phyloP scores from a whole-genome alignment of 352 stramenopile species.

The Plasmopara muralis region DNA sequence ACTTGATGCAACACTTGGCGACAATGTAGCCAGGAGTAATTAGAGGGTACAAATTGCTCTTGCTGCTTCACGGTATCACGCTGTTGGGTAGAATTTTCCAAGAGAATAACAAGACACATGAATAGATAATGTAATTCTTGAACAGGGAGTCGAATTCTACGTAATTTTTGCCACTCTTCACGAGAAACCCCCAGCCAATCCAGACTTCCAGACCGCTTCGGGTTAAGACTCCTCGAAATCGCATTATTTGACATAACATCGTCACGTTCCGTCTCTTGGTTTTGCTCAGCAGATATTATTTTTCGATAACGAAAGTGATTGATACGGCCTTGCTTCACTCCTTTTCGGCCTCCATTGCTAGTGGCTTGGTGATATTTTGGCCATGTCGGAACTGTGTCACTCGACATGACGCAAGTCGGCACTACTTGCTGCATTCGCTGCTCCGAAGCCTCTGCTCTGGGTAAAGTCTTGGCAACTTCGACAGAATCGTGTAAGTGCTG shows the following conservation, averaged over 20 bases:
- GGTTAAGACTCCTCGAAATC: constrained; percentile 12
- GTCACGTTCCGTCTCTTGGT: constrained; percentile 22
- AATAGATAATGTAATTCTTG: constrained; percentile 73
- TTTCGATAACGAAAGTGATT: constrained; percentile 62
- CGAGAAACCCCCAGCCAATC: constrained; percentile 63
- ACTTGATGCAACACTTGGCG: constrained; percentile 53
- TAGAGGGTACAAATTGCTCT: constrained; percentile 45
- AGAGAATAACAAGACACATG: constrained; percentile 67
- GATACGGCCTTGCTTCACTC: constrained; percentile 46
- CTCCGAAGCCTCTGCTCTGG: constrained; percentile 18
- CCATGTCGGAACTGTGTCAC: constrained; percentile 49
- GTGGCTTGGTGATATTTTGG: constrained; percentile 49
- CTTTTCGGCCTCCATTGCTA: constrained; percentile 44
- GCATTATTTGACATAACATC: constrained; percentile 8
- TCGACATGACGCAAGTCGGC: constrained; percentile 48
- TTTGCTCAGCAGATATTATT: constrained; percentile 11
- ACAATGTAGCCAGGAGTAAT: constrained; percentile 59
- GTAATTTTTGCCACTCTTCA: constrained; percentile 60
- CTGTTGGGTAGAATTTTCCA: constrained; percentile 46
- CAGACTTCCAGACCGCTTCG: constrained; percentile 27
- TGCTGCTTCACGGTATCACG: constrained; percentile 32
- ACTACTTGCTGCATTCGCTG: constrained; percentile 19
- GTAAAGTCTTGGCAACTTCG: neutral
- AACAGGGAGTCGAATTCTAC: constrained; percentile 51
- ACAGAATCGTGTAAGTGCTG: neutral